Conservation (phyloP, 2,329 filamentous ascomycete species). For the Clonostachys chloroleuca region DNA sequence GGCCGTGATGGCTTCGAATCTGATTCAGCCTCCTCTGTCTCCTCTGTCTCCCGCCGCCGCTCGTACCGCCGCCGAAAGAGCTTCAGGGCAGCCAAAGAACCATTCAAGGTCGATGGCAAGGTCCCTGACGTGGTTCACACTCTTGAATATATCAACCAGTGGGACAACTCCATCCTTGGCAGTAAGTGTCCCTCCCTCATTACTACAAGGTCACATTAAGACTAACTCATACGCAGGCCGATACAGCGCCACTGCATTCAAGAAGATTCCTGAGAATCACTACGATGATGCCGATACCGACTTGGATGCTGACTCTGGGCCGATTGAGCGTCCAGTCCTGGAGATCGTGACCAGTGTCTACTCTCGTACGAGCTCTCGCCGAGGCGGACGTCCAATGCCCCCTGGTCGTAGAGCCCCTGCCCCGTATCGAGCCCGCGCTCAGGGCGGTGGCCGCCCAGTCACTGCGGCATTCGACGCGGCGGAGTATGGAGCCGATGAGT, state of each 20-base stretch:
- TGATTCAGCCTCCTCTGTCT: neutral
- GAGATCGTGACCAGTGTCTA: slow-evolving; percentile 36
- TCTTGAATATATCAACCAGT: slow-evolving; percentile 27
- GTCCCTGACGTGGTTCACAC: slow-evolving; percentile 35
- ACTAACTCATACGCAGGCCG: slow-evolving; percentile 19
- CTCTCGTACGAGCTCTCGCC: slow-evolving; percentile 1
- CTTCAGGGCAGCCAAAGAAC: neutral
- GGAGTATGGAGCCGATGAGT: neutral
- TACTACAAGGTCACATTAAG: neutral
- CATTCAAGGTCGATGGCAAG: slow-evolving; percentile 22
- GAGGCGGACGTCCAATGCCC: neutral
- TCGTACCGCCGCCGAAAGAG: neutral
- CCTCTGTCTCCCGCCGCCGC: neutral
- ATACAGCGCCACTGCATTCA: slow-evolving; percentile 30
- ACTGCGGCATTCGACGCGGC: too few species aligned
- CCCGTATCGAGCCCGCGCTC: too few species aligned
- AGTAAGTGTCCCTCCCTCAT: slow-evolving; percentile 15
- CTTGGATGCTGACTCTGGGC: slow-evolving; percentile 6
- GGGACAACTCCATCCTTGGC: slow-evolving; percentile 23
- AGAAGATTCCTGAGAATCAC: slow-evolving; percentile 17
- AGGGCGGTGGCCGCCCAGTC: too few species aligned
- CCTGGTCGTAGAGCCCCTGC: neutral
- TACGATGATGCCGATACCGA: slow-evolving; percentile 14
- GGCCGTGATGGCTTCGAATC: neutral
- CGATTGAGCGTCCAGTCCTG: slow-evolving; percentile 25